Evolutionary conservation across 805 yeast species (phyloP).

Genomic region (Candida nemodendra): DNA sequence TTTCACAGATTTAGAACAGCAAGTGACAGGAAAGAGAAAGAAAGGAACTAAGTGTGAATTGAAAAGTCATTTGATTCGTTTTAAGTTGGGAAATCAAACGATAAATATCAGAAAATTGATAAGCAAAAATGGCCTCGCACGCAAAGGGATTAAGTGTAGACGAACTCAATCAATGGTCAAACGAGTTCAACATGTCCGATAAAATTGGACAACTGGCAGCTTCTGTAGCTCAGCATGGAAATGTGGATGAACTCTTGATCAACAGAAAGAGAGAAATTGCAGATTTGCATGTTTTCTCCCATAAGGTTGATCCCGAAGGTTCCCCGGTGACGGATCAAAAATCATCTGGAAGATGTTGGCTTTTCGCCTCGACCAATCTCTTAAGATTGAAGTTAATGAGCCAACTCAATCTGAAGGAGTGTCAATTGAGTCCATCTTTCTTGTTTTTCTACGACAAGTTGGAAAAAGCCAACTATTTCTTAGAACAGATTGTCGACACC

Average conservation of each 20-base stretch:
- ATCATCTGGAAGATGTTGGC: constrained; percentile 83
- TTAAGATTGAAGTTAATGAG: constrained; percentile 62
- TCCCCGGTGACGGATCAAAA: constrained; percentile 72
- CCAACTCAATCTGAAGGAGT: constrained; percentile 60
- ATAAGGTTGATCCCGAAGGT: constrained; percentile 48
- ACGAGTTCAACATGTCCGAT: constrained; percentile 25
- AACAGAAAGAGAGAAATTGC: constrained; percentile 32
- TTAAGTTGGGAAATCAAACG: no score
- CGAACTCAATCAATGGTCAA: constrained; percentile 28
- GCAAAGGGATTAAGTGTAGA: constrained; percentile 14
- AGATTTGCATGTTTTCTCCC: constrained; percentile 40
- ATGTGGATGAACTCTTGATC: constrained; percentile 40
- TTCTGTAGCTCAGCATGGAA: constrained; percentile 32
- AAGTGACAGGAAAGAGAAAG: no score
- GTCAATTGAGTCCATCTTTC: constrained; percentile 77
- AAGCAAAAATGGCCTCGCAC: constrained; percentile 12
- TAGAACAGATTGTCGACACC: constrained; percentile 75
- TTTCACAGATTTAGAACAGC: no score
- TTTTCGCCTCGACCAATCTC: constrained; percentile 79
- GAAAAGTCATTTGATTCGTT: no score
- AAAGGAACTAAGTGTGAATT: no score
- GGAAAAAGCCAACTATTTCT: constrained; percentile 78
- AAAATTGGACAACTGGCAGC: constrained; percentile 32
- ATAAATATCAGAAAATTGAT: no score
- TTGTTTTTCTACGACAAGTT: constrained; percentile 82